Evolutionary conservation across 176 grass and related monocot genomes (phyloP).

Genomic region (Zea mays): Zm-B73-REFERENCE-NAM-5.0 NC_050100.1:3080501-3081000

Average conservation of each 20-base stretch:
- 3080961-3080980: too few species aligned
- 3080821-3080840: slow-evolving; percentile 31
- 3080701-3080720: slow-evolving; percentile 66
- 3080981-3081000: too few species aligned
- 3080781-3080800: not conserved
- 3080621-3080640: too few species aligned
- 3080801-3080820: not conserved
- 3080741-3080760: not conserved
- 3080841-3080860: not conserved
- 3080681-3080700: slow-evolving; percentile 57
- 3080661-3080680: not conserved
- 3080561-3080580: too few species aligned
- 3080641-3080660: too few species aligned
- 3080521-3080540: too few species aligned
- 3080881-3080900: slow-evolving; percentile 58
- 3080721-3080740: slow-evolving; percentile 29
- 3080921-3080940: not conserved
- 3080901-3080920: too few species aligned
- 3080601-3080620: too few species aligned
- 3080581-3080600: too few species aligned
- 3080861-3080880: slow-evolving; percentile 74
- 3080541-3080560: too few species aligned
- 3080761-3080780: not conserved
- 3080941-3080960: too few species aligned
- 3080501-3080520: not conserved